phyloP scores from a whole-genome alignment of 129 eudicot species.

The carrot (Daucus carota) region DNA sequence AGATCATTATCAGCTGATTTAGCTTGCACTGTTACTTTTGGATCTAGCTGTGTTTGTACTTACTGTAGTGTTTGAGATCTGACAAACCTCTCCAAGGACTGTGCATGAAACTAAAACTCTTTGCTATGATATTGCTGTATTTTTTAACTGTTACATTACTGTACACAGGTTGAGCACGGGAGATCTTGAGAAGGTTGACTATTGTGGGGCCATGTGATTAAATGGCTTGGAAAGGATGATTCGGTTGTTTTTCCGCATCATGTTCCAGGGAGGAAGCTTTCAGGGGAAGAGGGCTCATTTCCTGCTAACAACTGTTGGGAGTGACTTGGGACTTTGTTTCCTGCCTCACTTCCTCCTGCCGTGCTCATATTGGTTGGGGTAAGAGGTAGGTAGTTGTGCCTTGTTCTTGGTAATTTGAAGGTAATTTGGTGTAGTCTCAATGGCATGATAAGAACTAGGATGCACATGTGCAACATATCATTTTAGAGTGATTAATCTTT shows the following conservation, averaged over 20 bases:
- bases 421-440: not conserved
- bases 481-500: too few relatives aligned
- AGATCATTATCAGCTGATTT: not conserved
- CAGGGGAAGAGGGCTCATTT: constrained; percentile 47
- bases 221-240: constrained; percentile 48
- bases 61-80: not conserved
- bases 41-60: not conserved
- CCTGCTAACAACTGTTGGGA: constrained; percentile 68
- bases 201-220: constrained; percentile 55
- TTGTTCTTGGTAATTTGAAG: not conserved
- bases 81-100: not conserved
- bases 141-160: constrained; percentile 68
- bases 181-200: constrained; percentile 64
- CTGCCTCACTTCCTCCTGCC: constrained; percentile 58
- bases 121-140: constrained; percentile 48
- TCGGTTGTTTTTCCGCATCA: constrained; percentile 58
- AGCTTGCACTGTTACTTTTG: not conserved
- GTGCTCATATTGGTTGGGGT: not conserved
- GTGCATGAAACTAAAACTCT: not conserved
- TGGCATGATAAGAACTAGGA: not conserved
- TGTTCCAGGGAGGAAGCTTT: constrained; percentile 79
- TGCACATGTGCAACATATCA: not conserved
- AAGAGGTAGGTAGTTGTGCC: not conserved
- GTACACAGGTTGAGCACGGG: constrained; percentile 42
- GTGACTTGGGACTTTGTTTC: constrained; percentile 59